Evolutionary conservation across 371 early-diverging fungal genomes (phyloP).

Genomic region (Agmasoma carcini): DNA sequence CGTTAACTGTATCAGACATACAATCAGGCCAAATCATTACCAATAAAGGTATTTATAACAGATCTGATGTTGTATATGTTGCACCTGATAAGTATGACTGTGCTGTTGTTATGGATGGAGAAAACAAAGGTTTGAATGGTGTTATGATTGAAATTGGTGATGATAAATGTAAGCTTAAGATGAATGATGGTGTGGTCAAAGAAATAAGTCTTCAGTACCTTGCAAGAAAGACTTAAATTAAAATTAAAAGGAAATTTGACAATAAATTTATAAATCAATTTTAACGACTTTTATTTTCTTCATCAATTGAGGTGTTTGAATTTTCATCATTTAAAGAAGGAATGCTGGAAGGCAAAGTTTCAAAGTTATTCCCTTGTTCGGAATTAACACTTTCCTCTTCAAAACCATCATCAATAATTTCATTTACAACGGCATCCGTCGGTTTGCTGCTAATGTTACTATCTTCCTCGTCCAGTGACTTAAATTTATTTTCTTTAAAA

Average conservation of each 20-base stretch:
- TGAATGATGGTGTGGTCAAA: constrained; percentile 36
- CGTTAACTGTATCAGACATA: constrained; percentile 7
- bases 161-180: constrained; percentile 63
- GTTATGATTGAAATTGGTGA: constrained; percentile 64
- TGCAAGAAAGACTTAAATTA: constrained; percentile 7
- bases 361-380: background rate
- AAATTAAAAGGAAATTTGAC: background rate
- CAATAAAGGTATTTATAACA: constrained; percentile 4
- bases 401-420: background rate
- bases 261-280: too few relatives aligned
- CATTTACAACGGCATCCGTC: background rate
- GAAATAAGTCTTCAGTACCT: constrained; percentile 13
- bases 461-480: background rate
- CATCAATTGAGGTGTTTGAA: too few relatives aligned
- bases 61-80: constrained; percentile 56
- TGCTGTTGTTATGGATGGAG: constrained; percentile 61
- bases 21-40: constrained; percentile 10
- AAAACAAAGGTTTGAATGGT: constrained; percentile 60
- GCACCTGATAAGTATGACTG: constrained; percentile 63
- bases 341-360: too few relatives aligned
- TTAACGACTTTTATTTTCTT: too few relatives aligned
- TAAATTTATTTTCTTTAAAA: background rate
- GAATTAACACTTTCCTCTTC: background rate
- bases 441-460: background rate
- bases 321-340: too few relatives aligned